phyloP scores from a whole-genome alignment of 1,139 yeast genomes.

The Pichia sp. region DNA sequence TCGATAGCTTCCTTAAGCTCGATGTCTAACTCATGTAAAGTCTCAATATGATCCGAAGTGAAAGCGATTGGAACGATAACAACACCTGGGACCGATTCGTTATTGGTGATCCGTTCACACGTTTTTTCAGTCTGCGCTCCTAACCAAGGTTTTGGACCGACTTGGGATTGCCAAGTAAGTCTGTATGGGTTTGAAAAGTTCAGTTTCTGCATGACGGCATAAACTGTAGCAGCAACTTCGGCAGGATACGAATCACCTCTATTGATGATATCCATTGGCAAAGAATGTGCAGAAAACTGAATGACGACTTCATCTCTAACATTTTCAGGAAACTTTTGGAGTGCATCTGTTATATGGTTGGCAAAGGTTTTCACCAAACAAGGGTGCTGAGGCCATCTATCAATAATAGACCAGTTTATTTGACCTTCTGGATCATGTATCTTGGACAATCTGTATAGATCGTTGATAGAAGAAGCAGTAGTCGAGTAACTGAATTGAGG shows the following conservation, averaged over 20 bases:
- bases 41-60: slow-evolving; percentile 93
- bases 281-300: slow-evolving; percentile 90
- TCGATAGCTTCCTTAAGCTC: slow-evolving; percentile 69
- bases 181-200: slow-evolving; percentile 81
- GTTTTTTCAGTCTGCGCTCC: slow-evolving; percentile 90
- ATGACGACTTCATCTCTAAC: slow-evolving; percentile 58
- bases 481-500: slow-evolving; percentile 96
- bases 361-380: slow-evolving; percentile 77
- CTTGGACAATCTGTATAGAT: slow-evolving; percentile 67
- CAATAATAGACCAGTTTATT: slow-evolving; percentile 85
- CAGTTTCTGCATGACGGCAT: slow-evolving; percentile 83
- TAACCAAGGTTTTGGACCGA: slow-evolving; percentile 97
- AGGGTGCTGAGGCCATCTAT: slow-evolving; percentile 91
- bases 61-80: slow-evolving; percentile 92
- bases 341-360: slow-evolving; percentile 57
- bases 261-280: slow-evolving; percentile 92
- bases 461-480: slow-evolving; percentile 85
- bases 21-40: slow-evolving; percentile 87
- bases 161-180: slow-evolving; percentile 96
- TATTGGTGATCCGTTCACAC: slow-evolving; percentile 56
- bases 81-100: slow-evolving; percentile 61
- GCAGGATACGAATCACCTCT: slow-evolving; percentile 97
- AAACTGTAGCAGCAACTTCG: slow-evolving; percentile 92
- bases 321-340: slow-evolving; percentile 60
- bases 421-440: slow-evolving; percentile 65